Evolutionary conservation across 2,329 filamentous ascomycete species (phyloP), one percentile per base, ranked within the genome.

Genomic region (Aspergillus sp.): DNA sequence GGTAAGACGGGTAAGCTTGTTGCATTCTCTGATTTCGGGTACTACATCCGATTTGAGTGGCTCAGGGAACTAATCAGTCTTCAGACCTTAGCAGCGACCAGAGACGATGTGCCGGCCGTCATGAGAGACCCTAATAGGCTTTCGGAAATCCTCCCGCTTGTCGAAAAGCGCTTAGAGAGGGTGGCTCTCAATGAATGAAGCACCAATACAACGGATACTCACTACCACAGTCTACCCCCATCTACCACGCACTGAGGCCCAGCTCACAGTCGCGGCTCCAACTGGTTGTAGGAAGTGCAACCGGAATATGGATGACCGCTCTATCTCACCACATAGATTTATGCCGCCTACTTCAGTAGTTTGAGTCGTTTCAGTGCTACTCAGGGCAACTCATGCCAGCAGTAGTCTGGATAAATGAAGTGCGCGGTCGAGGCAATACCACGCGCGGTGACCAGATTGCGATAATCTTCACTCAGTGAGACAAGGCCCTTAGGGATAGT

Each of bases 41-140:
- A 17, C 7, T 10, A n/a, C 7, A 36, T 4, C n/a, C 21, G 15
- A 21, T 5, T 41, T 39, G 15, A 8, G 19, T 17, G 48, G 25
- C 28, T 23, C 48, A 43, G 41, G 12, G n/a, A 19, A 25, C 25
- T 50, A 56, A 43, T 32, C n/a, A 13, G 13, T 48, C 52, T 61
- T 60, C 61, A 83, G 79, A 79, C 76, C 67, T 75, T 87, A 38
- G 81, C 82, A 45, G 80, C 82, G 38, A 81, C 79, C 57, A 86
- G 89, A 3, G 89, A 94, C 69, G 91, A 93, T 71, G 84, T 92
- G 21, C 89, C 91, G 1, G 85, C 90, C 43, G 85, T 89, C 23
- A 81, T 97, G 78, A 84, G 92, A 68, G 92, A 97, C 76, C 85
- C 92, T 2, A 95, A 96, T 70, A 82, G 87, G 57, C 80, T 97